Evolutionary conservation across 2,329 filamentous ascomycete genomes (phyloP).

Genomic region (Diplocarpon rosae): DNA sequence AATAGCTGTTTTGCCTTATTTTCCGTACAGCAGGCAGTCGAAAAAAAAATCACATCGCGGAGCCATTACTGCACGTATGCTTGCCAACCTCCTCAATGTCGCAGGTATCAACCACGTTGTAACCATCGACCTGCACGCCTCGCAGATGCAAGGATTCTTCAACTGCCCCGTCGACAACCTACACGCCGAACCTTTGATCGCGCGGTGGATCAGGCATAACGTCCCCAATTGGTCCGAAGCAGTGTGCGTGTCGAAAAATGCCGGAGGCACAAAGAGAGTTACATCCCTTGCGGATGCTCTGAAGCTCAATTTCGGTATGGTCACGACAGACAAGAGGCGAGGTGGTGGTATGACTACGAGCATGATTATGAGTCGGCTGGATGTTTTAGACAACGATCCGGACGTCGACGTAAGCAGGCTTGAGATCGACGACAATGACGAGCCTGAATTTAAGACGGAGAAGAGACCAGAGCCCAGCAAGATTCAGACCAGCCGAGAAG

Average conservation of each 20-base stretch:
- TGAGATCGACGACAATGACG: slow-evolving; percentile 16
- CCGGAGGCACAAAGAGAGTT: slow-evolving; percentile 91
- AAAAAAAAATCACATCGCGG: slow-evolving; percentile 98
- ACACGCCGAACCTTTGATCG: slow-evolving; percentile 88
- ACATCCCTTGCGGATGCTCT: slow-evolving; percentile 91
- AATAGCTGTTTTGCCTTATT: slow-evolving; percentile 79
- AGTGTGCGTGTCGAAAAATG: slow-evolving; percentile 96
- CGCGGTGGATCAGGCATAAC: slow-evolving; percentile 88
- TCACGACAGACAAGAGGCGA: slow-evolving; percentile 71
- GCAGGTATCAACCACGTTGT: slow-evolving; percentile 96
- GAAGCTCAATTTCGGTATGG: slow-evolving; percentile 95
- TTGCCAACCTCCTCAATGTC: slow-evolving; percentile 86
- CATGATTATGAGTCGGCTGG: slow-evolving; percentile 61
- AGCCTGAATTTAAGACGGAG: slow-evolving; percentile 5
- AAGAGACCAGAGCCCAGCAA: slow-evolving; percentile 11
- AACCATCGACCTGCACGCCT: slow-evolving; percentile 89
- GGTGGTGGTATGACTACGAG: slow-evolving; percentile 61
- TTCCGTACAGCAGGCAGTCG: slow-evolving; percentile 97
- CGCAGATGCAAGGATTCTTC: slow-evolving; percentile 99
- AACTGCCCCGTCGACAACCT: slow-evolving; percentile 95
- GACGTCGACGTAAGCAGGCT: slow-evolving; percentile 28
- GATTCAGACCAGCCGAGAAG: slow-evolving; percentile 6
- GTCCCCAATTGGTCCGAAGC: slow-evolving; percentile 80
- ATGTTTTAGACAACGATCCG: slow-evolving; percentile 42
- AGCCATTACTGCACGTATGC: slow-evolving; percentile 92